Evolutionary conservation across 176 grass and related monocot genomes (phyloP), one percentile per base, ranked within the genome.

Genomic region (Dendrocalamus sinicus): DNA sequence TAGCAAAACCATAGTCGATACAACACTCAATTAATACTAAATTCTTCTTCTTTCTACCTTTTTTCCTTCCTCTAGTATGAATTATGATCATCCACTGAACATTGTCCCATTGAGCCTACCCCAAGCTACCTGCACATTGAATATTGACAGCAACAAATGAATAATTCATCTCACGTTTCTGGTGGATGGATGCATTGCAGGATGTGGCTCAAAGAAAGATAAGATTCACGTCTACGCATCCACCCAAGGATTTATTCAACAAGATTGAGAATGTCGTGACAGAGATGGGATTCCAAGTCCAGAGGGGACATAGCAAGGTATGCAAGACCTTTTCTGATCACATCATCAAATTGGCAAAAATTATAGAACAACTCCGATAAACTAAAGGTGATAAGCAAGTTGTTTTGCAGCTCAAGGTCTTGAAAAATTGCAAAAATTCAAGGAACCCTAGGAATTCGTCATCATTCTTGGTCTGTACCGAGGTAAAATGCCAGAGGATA

Each of bases 141-240:
- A n/a, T 71, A 8, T 50, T 72, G 8, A 83, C 41, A 28, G 15
- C 4, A 40, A 58, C 46, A 53, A 7, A 46, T 47, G 47, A 73
- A 79, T 14, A 41, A 65, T 52, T 65, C 2, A 67, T 23, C 80
- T 88, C 20, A 81, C 61, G 52, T 80, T 58, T 79, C 28, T 73
- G 7, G 51, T 85, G 30, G 14, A 8, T 89, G 46, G 16, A 46
- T 73, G 73, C 70, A 67, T 79, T 88, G 71, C 60, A 97, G 94
- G 92, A 89, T 61, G 73, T 83, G 51, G 81, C 94, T 53, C 90
- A 97, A 83, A 87, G 92, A 89, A 94, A 85, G 77, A 91, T 92
- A 47, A 92, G 90, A 69, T 97, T 97, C 86, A 89, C 94, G 71
- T 92, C 94, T 82, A 92, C 70, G 39, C 82, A 91, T 83, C 60